Base-by-base conservation (phyloP, 2,329 filamentous ascomycete genomes). In the Triangularia setosa region DNA sequence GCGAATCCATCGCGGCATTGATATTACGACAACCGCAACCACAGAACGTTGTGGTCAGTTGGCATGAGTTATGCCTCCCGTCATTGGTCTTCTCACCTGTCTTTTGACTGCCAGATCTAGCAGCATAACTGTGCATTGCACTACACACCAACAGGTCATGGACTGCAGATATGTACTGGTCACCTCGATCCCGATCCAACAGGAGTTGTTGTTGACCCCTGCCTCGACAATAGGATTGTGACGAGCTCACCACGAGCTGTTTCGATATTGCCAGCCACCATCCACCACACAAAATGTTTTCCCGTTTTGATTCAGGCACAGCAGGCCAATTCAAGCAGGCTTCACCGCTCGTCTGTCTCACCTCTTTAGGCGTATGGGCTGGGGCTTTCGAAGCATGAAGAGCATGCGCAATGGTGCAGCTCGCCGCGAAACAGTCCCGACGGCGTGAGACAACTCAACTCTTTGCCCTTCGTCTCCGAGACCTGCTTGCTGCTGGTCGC, bases 281-380 rank as follows among this genome's bases (percentile, higher is more conserved):
- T 35, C 12, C 23, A 48, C 40, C 40, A 24, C 52, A 16, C 55
- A 58, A 58, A 58, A 28, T 48, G 40, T 48, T 48, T 48, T n/a
- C 40, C n/a, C n/a, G 53, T 55, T 28, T 28, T 28, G 21, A 58
- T 35, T n/a, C 18, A 25, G 12, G 24, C 57, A 59, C 33, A 40
- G 35, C 56, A 58, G 23, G 14, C 54, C n/a, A 57, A 21, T 28
- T 48, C 40, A 48, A 18, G 40, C 54, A 18, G 33, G 35, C 58
- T 53, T 60, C 58, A 60, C 58, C 58, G 58, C 58, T 60, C 57
- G 57, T 59, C 24, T 59, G 21, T 59, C 35, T 59, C 35, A 33
- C 30, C 30, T 33, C 16, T 24, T 27, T 40, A 14, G 30, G 14
- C 24, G 21, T 60, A 23, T 27, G n/a, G n/a, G n/a, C n/a, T n/a